Percentiles rank a stretch among this genome's conserved stretches.
Evolutionary conservation across 257 asterid genomes (phyloP).

Genomic region (Nemophila menziesii): DNA sequence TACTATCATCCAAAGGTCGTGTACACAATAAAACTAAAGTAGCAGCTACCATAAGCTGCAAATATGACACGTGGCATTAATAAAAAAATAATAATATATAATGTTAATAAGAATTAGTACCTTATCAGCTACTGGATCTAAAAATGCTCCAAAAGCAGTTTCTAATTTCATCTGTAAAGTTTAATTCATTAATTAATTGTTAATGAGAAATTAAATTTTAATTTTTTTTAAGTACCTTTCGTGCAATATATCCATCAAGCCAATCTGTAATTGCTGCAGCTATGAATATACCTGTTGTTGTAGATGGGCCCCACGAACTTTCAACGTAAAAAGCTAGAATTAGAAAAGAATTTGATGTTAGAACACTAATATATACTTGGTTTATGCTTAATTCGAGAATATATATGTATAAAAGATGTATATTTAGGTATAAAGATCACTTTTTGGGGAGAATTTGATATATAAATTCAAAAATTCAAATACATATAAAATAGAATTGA

Average conservation of each 20-base stretch:
- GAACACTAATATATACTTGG: too few relatives aligned
- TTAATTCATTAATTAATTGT: too few relatives aligned
- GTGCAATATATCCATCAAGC: conserved; percentile 96
- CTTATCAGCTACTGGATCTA: conserved; percentile 99
- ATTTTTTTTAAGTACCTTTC: conserved; percentile 81
- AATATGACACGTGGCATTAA: too few relatives aligned
- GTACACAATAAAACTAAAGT: conserved; percentile 86
- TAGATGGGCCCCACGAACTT: conserved; percentile 88
- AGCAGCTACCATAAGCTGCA: conserved; percentile 98
- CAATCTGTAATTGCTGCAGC: conserved; percentile 94
- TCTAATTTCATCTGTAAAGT: conserved; percentile 78
- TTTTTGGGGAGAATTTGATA: too few relatives aligned
- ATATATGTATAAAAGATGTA: too few relatives aligned
- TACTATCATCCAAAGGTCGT: conserved; percentile 57
- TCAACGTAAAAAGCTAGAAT: conserved; percentile 73
- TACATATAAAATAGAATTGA: too few relatives aligned
- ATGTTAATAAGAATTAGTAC: conserved; percentile 19
- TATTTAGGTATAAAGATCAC: too few relatives aligned
- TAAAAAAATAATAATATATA: conserved; percentile 7
- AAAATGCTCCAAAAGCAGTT: conserved; percentile 91
- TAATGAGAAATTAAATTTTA: too few relatives aligned
- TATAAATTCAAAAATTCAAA: not conserved
- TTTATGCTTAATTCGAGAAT: too few relatives aligned
- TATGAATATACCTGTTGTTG: conserved; percentile 66
- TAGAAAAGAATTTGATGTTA: too few relatives aligned